These are phyloP conservation scores for Aspergillus brasiliensis DNA, from an alignment of 2,329 filamentous ascomycete genomes.

Conservation along the genomic window DNA sequence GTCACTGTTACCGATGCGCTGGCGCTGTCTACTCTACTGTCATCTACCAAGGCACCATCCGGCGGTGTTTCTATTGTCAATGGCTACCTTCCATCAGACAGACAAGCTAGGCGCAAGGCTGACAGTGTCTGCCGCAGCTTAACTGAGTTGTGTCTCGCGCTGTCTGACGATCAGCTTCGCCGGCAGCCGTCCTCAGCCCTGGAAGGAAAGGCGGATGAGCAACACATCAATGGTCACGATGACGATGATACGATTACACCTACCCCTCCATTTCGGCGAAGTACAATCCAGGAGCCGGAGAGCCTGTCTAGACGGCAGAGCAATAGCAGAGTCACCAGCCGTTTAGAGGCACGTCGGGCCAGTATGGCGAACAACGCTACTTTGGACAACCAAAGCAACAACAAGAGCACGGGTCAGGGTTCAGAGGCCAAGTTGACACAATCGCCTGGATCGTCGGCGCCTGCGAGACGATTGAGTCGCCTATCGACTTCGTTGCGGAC, in stretches of 20 bases:
- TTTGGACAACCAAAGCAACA: conserved; percentile 10
- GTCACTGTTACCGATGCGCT: conserved; percentile 80
- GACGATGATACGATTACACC: conserved; percentile 32
- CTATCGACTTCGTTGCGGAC: conserved; percentile 43
- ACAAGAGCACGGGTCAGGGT: conserved; percentile 10
- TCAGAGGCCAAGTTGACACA: conserved; percentile 14
- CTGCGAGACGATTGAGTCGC: conserved; percentile 44
- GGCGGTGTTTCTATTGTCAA: conserved; percentile 39
- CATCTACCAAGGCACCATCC: conserved; percentile 66
- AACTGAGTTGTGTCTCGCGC: conserved; percentile 85
- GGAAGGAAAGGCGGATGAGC: conserved; percentile 25
- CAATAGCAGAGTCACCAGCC: conserved; percentile 31
- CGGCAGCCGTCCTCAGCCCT: conserved; percentile 34
- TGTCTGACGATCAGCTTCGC: conserved; percentile 62
- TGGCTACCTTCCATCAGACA: conserved; percentile 61
- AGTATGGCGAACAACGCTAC: conserved; percentile 33
- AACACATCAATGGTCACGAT: conserved; percentile 28
- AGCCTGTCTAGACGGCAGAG: conserved; percentile 29
- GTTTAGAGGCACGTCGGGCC: conserved; percentile 44
- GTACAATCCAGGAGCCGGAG: conserved; percentile 43
- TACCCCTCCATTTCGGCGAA: conserved; percentile 38
- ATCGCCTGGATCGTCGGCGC: conserved; percentile 23
- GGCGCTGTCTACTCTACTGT: conserved; percentile 75
- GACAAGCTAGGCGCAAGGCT: conserved; percentile 84
- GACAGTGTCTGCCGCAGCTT: conserved; percentile 91